These are phyloP conservation scores for Canavalia gladiata DNA, from an alignment of 306 rosid genomes.

Conservation along the genomic window DNA sequence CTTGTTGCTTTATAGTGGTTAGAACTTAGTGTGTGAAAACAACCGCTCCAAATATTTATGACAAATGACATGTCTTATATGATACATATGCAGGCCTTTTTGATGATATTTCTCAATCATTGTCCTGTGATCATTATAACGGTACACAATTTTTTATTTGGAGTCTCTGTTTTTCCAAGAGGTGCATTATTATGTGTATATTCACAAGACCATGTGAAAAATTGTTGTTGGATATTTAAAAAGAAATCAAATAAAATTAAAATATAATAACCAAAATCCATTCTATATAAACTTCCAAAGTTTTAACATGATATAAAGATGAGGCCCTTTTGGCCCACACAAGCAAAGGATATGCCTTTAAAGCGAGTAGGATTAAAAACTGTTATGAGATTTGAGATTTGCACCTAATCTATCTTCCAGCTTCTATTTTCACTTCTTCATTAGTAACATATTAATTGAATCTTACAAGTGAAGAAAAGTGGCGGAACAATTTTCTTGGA, in stretches of 20 bases:
- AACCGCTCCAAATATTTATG: background rate
- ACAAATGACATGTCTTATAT: conserved; percentile 14
- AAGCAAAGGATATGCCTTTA: conserved; percentile 49
- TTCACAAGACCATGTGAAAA: too few relatives aligned
- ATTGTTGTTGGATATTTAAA: too few relatives aligned
- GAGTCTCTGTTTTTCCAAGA: too few relatives aligned
- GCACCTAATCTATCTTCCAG: background rate
- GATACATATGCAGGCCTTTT: background rate
- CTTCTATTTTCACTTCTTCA: background rate
- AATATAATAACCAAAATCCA: too few relatives aligned
- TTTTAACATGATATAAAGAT: background rate
- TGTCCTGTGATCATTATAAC: too few relatives aligned
- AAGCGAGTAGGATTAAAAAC: conserved; percentile 4
- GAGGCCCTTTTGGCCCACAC: conserved; percentile 33
- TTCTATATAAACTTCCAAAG: background rate
- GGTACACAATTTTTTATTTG: too few relatives aligned
- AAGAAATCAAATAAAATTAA: too few relatives aligned
- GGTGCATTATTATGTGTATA: too few relatives aligned
- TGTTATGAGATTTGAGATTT: background rate
- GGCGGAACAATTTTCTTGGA: conserved; percentile 41
- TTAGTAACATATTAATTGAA: conserved; percentile 8
- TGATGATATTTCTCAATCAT: too few relatives aligned
- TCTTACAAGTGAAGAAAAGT: conserved; percentile 39
- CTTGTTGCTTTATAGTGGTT: background rate
- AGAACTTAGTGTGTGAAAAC: background rate